phyloP scores from a whole-genome alignment of 2,329 filamentous ascomycete species.

The Ophiostoma tasmaniense region DNA sequence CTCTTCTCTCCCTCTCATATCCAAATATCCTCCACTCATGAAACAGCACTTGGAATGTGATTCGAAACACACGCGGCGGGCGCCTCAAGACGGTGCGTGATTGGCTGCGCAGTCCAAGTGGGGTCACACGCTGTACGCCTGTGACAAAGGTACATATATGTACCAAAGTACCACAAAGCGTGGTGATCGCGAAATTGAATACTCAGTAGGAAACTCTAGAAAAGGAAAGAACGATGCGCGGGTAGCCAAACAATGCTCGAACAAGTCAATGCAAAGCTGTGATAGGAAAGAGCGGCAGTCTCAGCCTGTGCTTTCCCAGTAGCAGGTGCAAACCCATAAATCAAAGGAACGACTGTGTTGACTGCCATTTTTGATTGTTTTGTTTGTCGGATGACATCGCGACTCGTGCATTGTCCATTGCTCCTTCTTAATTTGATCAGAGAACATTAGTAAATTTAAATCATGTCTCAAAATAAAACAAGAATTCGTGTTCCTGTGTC shows the following conservation, averaged over 20 bases:
- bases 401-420: neutral
- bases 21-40: constrained; percentile 13
- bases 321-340: neutral
- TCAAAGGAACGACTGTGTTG: neutral
- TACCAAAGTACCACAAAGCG: neutral
- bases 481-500: neutral
- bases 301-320: neutral
- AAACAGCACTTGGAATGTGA: constrained; percentile 19
- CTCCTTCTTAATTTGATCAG: neutral
- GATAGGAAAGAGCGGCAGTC: neutral
- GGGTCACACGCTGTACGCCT: neutral
- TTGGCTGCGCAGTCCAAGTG: constrained; percentile 10
- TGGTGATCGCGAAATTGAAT: neutral
- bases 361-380: neutral
- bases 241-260: neutral
- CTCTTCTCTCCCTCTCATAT: neutral
- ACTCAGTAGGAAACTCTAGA: neutral
- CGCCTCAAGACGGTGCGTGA: constrained; percentile 18
- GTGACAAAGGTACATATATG: neutral
- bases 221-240: neutral
- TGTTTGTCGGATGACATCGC: neutral
- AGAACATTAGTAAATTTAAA: neutral
- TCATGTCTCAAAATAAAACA: neutral
- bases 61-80: constrained; percentile 21
- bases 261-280: neutral